Evolutionary conservation across 169 alveolate species (phyloP), one percentile per base, ranked within the genome.

Genomic region (Babesia ovis): DNA sequence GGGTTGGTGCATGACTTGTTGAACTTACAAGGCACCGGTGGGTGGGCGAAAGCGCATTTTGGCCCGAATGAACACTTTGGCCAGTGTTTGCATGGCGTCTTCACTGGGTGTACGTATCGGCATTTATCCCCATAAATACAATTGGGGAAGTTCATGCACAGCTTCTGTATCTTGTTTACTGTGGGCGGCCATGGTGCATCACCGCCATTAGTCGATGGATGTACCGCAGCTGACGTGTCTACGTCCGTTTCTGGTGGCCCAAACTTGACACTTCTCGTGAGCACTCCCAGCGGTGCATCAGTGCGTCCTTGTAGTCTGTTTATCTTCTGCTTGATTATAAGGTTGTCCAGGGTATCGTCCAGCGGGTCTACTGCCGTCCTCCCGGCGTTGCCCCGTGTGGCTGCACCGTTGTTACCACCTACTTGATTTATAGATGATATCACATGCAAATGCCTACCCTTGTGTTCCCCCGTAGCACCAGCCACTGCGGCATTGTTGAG

Each of bases 31-130:
- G 71, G 73, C n/a, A 71, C 73, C 54, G 62, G 70, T 0, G 89
- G 89, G 68, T 81, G 89, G 16, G 39, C 39, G 64, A 51, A 81
- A n/a, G 79, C 85, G 75, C 89, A 81, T 27, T 81, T 72, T 22
- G 60, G 60, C 29, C 89, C 89, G 55, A 60, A 81, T 34, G 82
- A 6, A 25, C 89, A 81, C 23, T 70, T 61, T 50, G 89, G 89
- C 85, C 77, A 81, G 67, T 81, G 32, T 42, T 72, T 70, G 70
- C 89, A 81, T 39, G 48, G 22, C 14, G 51, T 29, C 20, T 32
- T 20, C 56, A 48, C 35, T 23, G 85, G 84, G 68, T 81, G 89
- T 22, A 81, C 34, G 25, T 62, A 81, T n/a, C 80, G 60, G 55
- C 89, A 81, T n/a, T 45, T 54, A 32, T 72, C 81, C 8, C 89